Evolutionary conservation across 768 basidiomycete species (phyloP).

Genomic region (Boletellus emodensis): DNA sequence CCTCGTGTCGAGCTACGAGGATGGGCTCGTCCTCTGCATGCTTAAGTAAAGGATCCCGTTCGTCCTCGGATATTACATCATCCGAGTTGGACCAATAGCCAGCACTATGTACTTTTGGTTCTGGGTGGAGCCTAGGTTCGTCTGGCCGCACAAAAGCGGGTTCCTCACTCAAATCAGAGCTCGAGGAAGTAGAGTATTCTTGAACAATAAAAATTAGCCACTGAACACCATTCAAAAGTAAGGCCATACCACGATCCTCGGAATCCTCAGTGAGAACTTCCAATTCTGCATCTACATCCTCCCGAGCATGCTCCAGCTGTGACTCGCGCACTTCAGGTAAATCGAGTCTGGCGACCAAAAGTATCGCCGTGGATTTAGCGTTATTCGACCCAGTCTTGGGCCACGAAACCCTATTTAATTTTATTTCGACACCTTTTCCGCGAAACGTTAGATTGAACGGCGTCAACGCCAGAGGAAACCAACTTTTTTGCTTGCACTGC

Average conservation of each 20-base stretch:
- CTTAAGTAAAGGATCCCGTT: constrained; percentile 16
- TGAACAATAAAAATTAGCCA: neutral
- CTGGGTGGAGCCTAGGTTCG: neutral
- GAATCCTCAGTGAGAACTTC: neutral
- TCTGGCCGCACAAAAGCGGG: constrained; percentile 14
- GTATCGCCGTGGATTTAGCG: constrained; percentile 1
- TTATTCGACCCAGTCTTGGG: constrained; percentile 11
- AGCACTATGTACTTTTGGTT: constrained; percentile 8
- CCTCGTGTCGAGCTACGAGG: constrained; percentile 21
- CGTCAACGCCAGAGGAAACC: constrained; percentile 16
- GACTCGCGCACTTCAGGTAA: constrained; percentile 1
- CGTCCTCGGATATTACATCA: constrained; percentile 13
- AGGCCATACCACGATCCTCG: constrained; percentile 12
- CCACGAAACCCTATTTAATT: constrained; percentile 34
- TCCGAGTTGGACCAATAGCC: constrained; percentile 27
- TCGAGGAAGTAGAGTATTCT: constrained; percentile 11
- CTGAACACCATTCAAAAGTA: neutral
- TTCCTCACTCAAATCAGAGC: constrained; percentile 9
- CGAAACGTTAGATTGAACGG: constrained; percentile 6
- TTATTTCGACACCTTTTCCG: constrained; percentile 41
- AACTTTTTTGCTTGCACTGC: constrained; percentile 39
- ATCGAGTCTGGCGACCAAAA: constrained; percentile 21
- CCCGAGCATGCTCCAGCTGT: neutral
- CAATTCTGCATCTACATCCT: neutral
- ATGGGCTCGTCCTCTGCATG: constrained; percentile 4